Conservation (phyloP, 1,139 yeast genomes). For the Zygotorulaspora mrakii region DNA sequence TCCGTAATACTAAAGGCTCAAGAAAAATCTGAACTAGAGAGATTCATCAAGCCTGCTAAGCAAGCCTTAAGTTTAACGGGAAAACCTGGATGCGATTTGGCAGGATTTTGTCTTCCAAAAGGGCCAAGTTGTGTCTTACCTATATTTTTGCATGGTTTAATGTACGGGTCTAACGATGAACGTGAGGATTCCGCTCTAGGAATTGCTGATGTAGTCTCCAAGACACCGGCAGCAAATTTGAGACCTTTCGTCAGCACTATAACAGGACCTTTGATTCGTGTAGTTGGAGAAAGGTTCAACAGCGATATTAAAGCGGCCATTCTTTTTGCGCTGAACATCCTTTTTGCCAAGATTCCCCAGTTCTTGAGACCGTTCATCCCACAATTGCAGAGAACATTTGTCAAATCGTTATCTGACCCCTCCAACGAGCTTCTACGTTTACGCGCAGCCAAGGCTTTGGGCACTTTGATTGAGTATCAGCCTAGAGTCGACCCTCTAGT, state of each 20-base stretch:
- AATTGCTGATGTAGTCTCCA: constrained; percentile 80
- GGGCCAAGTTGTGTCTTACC: constrained; percentile 91
- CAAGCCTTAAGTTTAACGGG: constrained; percentile 71
- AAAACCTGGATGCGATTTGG: constrained; percentile 53
- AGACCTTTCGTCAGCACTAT: constrained; percentile 88
- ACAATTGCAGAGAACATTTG: constrained; percentile 94
- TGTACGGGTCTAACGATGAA: constrained; percentile 85
- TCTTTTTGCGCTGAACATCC: constrained; percentile 71
- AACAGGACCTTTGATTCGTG: constrained; percentile 97
- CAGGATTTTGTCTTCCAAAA: constrained; percentile 71
- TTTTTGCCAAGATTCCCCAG: constrained; percentile 81
- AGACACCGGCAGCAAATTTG: constrained; percentile 77
- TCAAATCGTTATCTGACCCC: constrained; percentile 81
- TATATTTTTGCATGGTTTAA: constrained; percentile 87
- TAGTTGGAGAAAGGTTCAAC: constrained; percentile 90
- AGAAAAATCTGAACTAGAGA: constrained; percentile 71
- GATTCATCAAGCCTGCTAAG: constrained; percentile 71
- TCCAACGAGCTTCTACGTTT: constrained; percentile 66
- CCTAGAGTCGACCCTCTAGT: constrained; percentile 93
- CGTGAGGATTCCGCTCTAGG: constrained; percentile 85
- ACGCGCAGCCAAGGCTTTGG: constrained; percentile 88
- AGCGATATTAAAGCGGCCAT: constrained; percentile 92
- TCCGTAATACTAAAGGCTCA: constrained; percentile 64
- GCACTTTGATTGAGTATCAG: constrained; percentile 81
- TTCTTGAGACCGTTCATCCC: constrained; percentile 94